phyloP scores from a whole-genome alignment of 129 eudicot genomes.

The Deinandra increscens region DNA sequence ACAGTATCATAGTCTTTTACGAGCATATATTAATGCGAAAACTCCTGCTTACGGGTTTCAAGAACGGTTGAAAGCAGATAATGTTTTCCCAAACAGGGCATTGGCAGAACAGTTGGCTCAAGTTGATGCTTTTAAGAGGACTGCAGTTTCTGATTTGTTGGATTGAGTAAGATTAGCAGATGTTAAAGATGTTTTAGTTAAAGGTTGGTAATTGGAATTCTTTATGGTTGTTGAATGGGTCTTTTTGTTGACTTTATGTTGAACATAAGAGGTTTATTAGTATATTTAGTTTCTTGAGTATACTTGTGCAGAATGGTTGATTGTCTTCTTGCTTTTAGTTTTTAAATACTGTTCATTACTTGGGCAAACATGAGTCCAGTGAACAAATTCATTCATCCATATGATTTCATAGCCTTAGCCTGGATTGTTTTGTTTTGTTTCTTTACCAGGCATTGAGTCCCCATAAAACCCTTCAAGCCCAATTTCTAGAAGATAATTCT shows the following conservation, averaged over 20 bases:
- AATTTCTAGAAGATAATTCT: constrained; percentile 41
- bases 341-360: no score
- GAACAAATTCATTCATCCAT: no score
- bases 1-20: constrained; percentile 45
- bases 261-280: constrained; percentile 7
- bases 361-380: no score
- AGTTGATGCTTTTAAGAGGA: constrained; percentile 48
- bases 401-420: no score
- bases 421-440: constrained; percentile 38
- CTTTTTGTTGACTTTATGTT: constrained; percentile 13
- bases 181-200: constrained; percentile 7
- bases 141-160: constrained; percentile 52
- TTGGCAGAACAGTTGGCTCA: constrained; percentile 44
- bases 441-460: constrained; percentile 29
- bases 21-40: constrained; percentile 58
- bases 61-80: constrained; percentile 76
- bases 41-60: constrained; percentile 67
- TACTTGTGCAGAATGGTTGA: not conserved
- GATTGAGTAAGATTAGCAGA: constrained; percentile 41
- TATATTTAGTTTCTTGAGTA: constrained; percentile 11
- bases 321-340: no score
- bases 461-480: constrained; percentile 53
- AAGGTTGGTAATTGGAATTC: constrained; percentile 1
- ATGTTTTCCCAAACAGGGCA: constrained; percentile 46
- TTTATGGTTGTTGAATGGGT: constrained; percentile 1